Base-by-base conservation (phyloP, 805 yeast genomes). In the Hyphopichia homilentoma region DNA sequence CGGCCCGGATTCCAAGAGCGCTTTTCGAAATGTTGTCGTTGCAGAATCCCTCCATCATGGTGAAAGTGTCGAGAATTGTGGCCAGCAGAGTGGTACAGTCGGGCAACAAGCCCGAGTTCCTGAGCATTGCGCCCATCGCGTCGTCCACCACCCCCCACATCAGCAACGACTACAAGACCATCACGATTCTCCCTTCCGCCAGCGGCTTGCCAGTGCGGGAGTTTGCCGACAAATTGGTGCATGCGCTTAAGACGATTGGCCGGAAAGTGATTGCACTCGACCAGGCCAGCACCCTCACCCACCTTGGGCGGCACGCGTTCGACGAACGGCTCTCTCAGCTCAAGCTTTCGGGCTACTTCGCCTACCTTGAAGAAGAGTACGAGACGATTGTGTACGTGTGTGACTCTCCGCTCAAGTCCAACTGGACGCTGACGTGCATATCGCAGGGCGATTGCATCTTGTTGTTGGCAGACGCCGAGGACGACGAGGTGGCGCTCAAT, bases 401-500 rank as follows among this genome's bases (percentile, higher is more conserved):
- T 16, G 97, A 93, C 48, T 79, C 96, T 0, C 71, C 84, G 1
- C 77, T 83, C 2, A 79, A 78, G 43, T 84, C 96, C 0, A 72
- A 79, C 13, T 90, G 98, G 98, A 86, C 96, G 0, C 72, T 77
- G 6, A 86, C 96, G 0, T 93, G 97, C 55, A 83, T 90, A 25
- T 79, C 89, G 6, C 97, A 90, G 56, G 97, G 96, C 12, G 97
- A 90, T 57, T 89, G 97, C 62, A 78, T 90, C n/a, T 63, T 93
- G 20, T 62, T 93, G 12, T 57, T 93, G 11, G 97, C 97, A 0
- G 89, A 90, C 61, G 94, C 96, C 0, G 65, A 72, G 6, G 75
- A 79, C 13, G 73, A 75, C 18, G 61, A 53, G 12, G 64, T 57
- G 12, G 71, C 71, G 1, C 81, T 93, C 0, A 75, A 74, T 19